Conservation (phyloP, 2,329 filamentous ascomycete genomes). For the Trichothecium roseum region DNA sequence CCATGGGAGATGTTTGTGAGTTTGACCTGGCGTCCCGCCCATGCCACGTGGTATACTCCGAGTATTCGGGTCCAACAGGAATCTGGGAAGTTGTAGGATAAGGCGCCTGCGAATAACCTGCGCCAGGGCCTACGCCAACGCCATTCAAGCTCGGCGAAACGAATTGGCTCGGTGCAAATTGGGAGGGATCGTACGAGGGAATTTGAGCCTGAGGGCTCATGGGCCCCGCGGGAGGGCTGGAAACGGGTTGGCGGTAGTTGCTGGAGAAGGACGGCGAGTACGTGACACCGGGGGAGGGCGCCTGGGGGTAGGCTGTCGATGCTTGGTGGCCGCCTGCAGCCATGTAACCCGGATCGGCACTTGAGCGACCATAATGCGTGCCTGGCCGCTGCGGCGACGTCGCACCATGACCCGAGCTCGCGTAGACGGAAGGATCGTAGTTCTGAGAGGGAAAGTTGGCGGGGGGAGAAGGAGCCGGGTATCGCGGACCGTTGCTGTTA, state of each 20-base stretch:
- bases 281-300: conserved; percentile 25
- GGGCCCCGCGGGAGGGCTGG: conserved; percentile 21
- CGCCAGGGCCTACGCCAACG: conserved; percentile 21
- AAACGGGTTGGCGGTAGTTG: conserved; percentile 9
- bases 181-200: conserved; percentile 25
- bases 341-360: conserved; percentile 28
- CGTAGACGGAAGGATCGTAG: conserved; percentile 53
- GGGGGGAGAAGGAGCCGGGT: conserved; percentile 26
- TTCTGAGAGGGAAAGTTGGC: conserved; percentile 39
- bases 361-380: conserved; percentile 36
- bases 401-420: conserved; percentile 19
- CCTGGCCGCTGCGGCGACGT: conserved; percentile 37
- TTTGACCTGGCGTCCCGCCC: conserved; percentile 35
- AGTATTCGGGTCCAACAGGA: conserved; percentile 40
- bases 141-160: conserved; percentile 28
- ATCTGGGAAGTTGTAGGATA: conserved; percentile 44
- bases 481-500: conserved; percentile 36
- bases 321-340: conserved; percentile 23
- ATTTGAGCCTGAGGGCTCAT: conserved; percentile 15
- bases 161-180: conserved; percentile 18
- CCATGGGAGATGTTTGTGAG: conserved; percentile 36
- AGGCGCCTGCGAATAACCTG: conserved; percentile 30
- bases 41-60: conserved; percentile 30
- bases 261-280: conserved; percentile 16
- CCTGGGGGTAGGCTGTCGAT: conserved; percentile 18